phyloP scores from a whole-genome alignment of 371 early-diverging fungal genomes.

The Mortierella polycephala region DNA sequence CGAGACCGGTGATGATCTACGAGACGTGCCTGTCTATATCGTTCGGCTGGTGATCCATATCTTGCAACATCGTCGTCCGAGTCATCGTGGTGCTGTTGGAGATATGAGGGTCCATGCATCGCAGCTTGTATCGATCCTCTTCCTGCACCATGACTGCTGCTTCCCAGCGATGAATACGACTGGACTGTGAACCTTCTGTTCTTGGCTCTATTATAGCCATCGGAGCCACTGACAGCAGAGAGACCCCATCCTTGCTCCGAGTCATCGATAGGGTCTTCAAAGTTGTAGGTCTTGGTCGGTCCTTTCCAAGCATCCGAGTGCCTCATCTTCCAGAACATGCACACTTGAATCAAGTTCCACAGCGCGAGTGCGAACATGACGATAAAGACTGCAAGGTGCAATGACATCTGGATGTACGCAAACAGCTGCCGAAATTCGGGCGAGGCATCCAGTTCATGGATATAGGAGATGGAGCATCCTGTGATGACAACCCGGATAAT shows the following conservation, averaged over 20 bases:
- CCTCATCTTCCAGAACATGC: constrained; percentile 37
- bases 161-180: constrained; percentile 35
- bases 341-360: constrained; percentile 43
- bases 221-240: no score
- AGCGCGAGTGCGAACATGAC: constrained; percentile 40
- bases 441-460: constrained; percentile 22
- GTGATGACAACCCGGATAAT: constrained; percentile 42
- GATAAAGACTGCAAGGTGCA: constrained; percentile 41
- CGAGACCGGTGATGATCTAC: constrained; percentile 19
- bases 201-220: constrained; percentile 10
- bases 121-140: constrained; percentile 22
- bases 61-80: constrained; percentile 25
- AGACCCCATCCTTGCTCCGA: constrained; percentile 32
- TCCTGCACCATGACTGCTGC: constrained; percentile 13
- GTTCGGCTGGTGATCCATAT: constrained; percentile 45
- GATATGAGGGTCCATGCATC: constrained; percentile 10
- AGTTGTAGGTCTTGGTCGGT: constrained; percentile 41
- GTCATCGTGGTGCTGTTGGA: constrained; percentile 8
- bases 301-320: constrained; percentile 42
- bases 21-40: constrained; percentile 35
- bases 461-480: constrained; percentile 31
- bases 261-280: constrained; percentile 30
- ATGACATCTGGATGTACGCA: constrained; percentile 48
- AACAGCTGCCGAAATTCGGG: constrained; percentile 36
- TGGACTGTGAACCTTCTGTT: constrained; percentile 30